Percentiles rank a stretch among this genome's conserved stretches.
These are phyloP conservation scores for Tephrocybe sp. DNA, from an alignment of 768 basidiomycete species.

Conservation along the genomic window DNA sequence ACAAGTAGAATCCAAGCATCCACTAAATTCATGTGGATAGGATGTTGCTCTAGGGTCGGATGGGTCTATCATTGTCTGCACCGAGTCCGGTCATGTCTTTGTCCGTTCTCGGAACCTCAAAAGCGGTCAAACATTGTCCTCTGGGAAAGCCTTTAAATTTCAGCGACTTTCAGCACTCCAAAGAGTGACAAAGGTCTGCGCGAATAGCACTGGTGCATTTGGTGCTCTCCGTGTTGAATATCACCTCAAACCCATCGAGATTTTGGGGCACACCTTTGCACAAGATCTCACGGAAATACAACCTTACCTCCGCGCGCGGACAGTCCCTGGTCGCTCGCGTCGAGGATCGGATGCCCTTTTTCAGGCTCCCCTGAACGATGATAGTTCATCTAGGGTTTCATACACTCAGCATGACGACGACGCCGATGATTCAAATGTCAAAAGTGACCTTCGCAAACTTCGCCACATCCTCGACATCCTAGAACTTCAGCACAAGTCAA, in stretches of 20 bases:
- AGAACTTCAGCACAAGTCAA: conserved; percentile 16
- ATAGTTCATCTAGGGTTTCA: neutral
- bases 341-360: neutral
- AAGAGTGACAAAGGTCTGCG: conserved; percentile 80
- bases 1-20: neutral
- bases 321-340: neutral
- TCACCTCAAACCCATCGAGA: conserved; percentile 49
- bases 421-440: conserved; percentile 35
- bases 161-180: conserved; percentile 80
- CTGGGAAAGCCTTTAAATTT: conserved; percentile 68
- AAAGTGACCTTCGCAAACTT: conserved; percentile 35
- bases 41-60: conserved; percentile 90
- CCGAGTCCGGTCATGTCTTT: conserved; percentile 93
- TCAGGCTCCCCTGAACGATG: neutral
- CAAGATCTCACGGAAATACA: conserved; percentile 67
- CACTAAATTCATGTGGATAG: conserved; percentile 30
- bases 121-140: conserved; percentile 22
- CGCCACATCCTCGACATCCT: conserved; percentile 34
- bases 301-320: conserved; percentile 51
- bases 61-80: conserved; percentile 88
- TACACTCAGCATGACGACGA: conserved; percentile 26
- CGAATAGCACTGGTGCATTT: conserved; percentile 86
- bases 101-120: conserved; percentile 64
- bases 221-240: conserved; percentile 82
- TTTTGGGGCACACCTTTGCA: conserved; percentile 56